Conservation (phyloP, 2,329 filamentous ascomycete species). For the Trichoderma guizhouense region DNA sequence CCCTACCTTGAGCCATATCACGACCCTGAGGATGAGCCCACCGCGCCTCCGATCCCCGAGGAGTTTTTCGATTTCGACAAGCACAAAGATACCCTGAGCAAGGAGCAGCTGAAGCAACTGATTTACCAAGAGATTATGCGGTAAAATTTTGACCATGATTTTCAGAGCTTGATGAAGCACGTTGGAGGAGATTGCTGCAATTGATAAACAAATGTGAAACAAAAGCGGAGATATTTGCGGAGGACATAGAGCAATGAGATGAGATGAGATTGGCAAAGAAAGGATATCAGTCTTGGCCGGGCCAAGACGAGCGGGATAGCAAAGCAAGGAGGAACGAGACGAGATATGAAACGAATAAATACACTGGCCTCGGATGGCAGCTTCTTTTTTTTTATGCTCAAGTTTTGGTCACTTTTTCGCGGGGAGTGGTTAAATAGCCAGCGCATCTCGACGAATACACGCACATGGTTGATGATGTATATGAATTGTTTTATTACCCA, state of each 20-base stretch:
- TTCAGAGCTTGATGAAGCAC: background rate
- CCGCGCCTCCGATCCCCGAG: slow-evolving; percentile 91
- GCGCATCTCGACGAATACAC: background rate
- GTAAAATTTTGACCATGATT: slow-evolving; percentile 28
- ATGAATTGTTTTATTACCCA: too few relatives aligned
- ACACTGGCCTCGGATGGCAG: slow-evolving; percentile 5
- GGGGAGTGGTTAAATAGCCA: background rate
- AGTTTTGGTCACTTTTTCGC: background rate
- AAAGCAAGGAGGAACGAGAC: background rate
- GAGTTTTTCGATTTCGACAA: slow-evolving; percentile 99
- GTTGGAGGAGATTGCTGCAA: background rate
- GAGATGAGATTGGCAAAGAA: slow-evolving; percentile 5
- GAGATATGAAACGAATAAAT: slow-evolving; percentile 10
- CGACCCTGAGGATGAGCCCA: slow-evolving; percentile 97
- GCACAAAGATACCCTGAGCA: slow-evolving; percentile 98
- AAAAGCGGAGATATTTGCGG: slow-evolving; percentile 1
- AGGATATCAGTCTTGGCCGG: background rate
- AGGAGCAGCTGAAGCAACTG: slow-evolving; percentile 94
- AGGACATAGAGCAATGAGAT: slow-evolving; percentile 9
- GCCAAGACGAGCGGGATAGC: background rate
- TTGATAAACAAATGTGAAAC: background rate
- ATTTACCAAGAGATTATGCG: slow-evolving; percentile 97
- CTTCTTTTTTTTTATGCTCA: background rate
- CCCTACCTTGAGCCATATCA: slow-evolving; percentile 98
- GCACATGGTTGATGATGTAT: background rate